phyloP scores from a whole-genome alignment of 2,329 filamentous ascomycete genomes.

The Neodidymelliopsis sp. region DNA sequence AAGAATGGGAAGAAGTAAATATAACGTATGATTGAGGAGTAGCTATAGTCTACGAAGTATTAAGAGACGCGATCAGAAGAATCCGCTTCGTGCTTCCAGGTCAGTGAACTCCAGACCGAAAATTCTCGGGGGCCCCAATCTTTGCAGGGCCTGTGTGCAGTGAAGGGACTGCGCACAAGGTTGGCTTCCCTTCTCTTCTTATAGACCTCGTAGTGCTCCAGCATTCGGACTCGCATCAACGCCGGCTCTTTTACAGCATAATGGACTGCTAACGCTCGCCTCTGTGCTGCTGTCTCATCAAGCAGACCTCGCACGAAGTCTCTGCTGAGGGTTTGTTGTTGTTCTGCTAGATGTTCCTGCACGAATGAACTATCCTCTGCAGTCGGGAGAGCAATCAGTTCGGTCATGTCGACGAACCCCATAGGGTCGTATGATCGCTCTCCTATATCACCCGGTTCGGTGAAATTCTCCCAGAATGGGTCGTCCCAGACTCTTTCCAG shows the following conservation, averaged over 20 bases:
- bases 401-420: constrained; percentile 20
- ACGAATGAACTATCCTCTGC: constrained; percentile 22
- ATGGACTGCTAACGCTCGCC: constrained; percentile 22
- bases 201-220: constrained; percentile 25
- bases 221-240: constrained; percentile 31
- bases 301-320: constrained; percentile 18
- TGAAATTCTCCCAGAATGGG: constrained; percentile 8
- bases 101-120: too few species aligned
- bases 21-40: too few species aligned
- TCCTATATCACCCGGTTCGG: not conserved
- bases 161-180: too few species aligned
- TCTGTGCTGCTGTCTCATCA: constrained; percentile 15
- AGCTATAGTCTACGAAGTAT: too few species aligned
- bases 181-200: too few species aligned
- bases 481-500: constrained; percentile 17
- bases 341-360: constrained; percentile 5
- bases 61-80: too few species aligned
- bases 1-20: too few species aligned
- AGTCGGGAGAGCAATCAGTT: constrained; percentile 18
- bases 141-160: too few species aligned
- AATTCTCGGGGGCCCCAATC: too few species aligned
- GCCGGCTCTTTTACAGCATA: constrained; percentile 34
- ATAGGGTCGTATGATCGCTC: constrained; percentile 16
- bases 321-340: not conserved
- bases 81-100: too few species aligned